These are phyloP conservation scores for Raphidocelis subcapitata DNA, from an alignment of 139 green algal genomes.

Conservation along the genomic window DNA sequence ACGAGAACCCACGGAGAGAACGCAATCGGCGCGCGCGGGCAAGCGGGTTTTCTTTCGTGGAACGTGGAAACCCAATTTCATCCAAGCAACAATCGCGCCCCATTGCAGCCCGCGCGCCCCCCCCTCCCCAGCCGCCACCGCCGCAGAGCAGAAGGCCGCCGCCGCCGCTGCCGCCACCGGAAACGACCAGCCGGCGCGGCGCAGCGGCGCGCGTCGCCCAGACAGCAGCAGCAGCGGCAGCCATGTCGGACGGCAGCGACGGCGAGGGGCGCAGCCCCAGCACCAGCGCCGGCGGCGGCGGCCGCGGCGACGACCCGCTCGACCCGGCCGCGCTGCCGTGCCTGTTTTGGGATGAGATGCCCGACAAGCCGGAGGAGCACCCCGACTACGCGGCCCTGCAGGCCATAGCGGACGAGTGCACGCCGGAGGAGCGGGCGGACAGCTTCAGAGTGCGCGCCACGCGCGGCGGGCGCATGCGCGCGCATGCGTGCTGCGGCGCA, in stretches of 20 bases:
- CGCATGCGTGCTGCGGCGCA: not conserved
- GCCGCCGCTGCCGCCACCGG: not conserved
- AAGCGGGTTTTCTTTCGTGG: too few species aligned
- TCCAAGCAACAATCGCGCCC: too few species aligned
- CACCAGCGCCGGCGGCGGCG: not conserved
- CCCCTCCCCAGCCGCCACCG: too few species aligned
- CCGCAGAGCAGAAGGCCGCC: too few species aligned
- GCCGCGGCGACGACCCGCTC: not conserved
- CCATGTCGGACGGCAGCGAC: constrained; percentile 8
- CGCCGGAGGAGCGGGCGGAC: constrained; percentile 66
- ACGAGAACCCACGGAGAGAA: too few species aligned
- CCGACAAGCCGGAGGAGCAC: constrained; percentile 56
- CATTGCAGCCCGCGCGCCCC: too few species aligned
- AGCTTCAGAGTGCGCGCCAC: constrained; percentile 63
- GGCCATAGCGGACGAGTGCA: constrained; percentile 68
- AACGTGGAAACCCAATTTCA: too few species aligned
- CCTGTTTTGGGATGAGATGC: constrained; percentile 74
- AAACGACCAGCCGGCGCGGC: not conserved
- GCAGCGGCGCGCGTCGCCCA: not conserved
- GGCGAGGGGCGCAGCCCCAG: constrained; percentile 1
- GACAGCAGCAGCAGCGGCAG: not conserved
- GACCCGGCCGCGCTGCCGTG: constrained; percentile 45
- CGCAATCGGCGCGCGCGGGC: too few species aligned
- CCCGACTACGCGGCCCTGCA: constrained; percentile 65
- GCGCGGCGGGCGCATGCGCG: too few species aligned